Evolutionary conservation across 192 early-diverging fungal species (phyloP).

Genomic region (Coemansia sp.): DNA sequence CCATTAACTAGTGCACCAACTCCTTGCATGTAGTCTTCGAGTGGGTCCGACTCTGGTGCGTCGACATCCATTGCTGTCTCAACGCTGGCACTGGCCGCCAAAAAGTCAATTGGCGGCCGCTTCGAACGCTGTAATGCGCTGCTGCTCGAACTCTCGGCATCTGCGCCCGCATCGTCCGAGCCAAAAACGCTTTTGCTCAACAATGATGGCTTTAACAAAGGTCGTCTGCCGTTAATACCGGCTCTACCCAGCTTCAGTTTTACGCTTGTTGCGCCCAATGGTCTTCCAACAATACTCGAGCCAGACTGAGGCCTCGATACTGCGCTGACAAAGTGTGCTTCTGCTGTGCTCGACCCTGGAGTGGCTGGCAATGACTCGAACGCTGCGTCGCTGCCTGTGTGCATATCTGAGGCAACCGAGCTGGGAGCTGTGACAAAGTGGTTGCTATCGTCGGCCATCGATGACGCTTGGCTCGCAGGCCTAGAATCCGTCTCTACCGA

Average conservation of each 20-base stretch:
- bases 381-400: slow-evolving; percentile 14
- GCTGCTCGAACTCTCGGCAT: neutral
- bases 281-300: neutral
- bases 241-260: slow-evolving; percentile 24
- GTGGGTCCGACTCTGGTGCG: slow-evolving; percentile 63
- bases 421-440: slow-evolving; percentile 46
- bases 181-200: slow-evolving; percentile 38
- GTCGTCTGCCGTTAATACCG: slow-evolving; percentile 48
- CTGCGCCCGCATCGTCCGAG: slow-evolving; percentile 19
- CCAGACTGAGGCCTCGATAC: neutral
- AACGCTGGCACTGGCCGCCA: neutral
- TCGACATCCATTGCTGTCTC: slow-evolving; percentile 48
- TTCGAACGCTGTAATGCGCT: neutral
- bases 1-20: neutral
- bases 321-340: neutral
- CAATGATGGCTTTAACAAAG: slow-evolving; percentile 43
- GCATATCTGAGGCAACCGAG: slow-evolving; percentile 20
- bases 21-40: slow-evolving; percentile 88
- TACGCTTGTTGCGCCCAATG: neutral
- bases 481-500: slow-evolving; percentile 8
- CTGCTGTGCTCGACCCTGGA: neutral
- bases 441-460: slow-evolving; percentile 26
- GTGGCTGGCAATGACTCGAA: slow-evolving; percentile 29
- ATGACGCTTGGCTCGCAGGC: slow-evolving; percentile 19
- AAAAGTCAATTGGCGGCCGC: neutral